phyloP scores from a whole-genome alignment of 2,329 filamentous ascomycete genomes.

The Phyllosticta ampelicida region DNA sequence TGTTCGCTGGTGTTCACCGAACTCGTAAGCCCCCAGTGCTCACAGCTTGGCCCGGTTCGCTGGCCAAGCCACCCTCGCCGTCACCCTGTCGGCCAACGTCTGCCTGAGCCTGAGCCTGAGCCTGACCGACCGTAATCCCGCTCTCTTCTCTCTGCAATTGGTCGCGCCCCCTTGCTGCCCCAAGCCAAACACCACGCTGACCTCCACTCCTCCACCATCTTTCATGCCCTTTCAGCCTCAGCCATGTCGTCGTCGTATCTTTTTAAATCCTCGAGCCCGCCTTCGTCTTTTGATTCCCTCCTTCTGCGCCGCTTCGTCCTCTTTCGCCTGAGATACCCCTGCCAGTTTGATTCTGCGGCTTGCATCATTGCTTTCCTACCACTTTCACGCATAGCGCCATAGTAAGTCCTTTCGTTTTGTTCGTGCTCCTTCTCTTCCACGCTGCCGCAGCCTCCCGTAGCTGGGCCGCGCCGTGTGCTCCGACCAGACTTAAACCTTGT shows the following conservation, averaged over 20 bases:
- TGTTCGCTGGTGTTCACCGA: neutral
- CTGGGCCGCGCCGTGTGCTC: neutral
- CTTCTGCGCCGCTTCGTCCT: neutral
- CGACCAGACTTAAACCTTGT: neutral
- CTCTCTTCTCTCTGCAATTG: neutral
- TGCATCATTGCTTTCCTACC: neutral
- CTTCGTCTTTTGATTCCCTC: no score
- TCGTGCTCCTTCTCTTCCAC: neutral
- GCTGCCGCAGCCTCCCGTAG: neutral
- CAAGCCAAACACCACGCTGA: neutral
- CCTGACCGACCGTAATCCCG: neutral
- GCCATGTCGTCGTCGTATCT: neutral
- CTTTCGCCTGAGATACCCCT: neutral
- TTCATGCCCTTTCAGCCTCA: neutral
- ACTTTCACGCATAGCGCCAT: neutral
- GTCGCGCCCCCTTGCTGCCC: neutral
- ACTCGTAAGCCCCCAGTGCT: neutral
- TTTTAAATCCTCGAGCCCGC: no score
- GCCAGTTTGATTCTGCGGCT: neutral
- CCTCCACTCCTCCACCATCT: neutral
- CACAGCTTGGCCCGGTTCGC: neutral
- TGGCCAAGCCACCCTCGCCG: neutral
- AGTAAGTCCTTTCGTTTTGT: neutral
- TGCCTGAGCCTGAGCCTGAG: neutral
- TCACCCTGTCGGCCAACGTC: neutral